phyloP scores from a whole-genome alignment of 2,329 filamentous ascomycete species.

The Fusarium longipes region DNA sequence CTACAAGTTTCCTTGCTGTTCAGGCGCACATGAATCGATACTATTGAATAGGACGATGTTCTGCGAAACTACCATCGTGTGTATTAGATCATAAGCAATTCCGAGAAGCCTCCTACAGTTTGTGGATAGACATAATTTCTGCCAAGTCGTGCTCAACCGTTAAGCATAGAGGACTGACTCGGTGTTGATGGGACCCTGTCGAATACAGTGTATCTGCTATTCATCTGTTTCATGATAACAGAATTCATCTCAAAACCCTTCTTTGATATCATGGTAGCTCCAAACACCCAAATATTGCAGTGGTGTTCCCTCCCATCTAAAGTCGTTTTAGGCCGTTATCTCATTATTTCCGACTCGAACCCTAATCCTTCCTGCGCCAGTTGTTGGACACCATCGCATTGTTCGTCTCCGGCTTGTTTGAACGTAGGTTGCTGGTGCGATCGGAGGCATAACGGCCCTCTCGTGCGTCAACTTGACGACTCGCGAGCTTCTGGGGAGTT shows the following conservation, averaged over 20 bases:
- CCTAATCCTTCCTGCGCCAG: slow-evolving; percentile 19
- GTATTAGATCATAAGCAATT: background rate
- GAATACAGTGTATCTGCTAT: background rate
- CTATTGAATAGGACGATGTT: no score
- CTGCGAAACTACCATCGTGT: background rate
- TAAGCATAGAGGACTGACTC: no score
- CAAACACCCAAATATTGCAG: background rate
- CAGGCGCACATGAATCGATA: background rate
- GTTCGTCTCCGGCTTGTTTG: slow-evolving; percentile 1
- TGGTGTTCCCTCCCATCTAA: background rate
- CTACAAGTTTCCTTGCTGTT: accelerated
- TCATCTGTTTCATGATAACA: no score
- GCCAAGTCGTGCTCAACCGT: background rate
- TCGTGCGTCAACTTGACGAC: slow-evolving; percentile 2
- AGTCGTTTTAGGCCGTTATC: background rate
- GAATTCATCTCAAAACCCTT: background rate
- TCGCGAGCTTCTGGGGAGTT: slow-evolving; percentile 10
- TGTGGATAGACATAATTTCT: background rate
- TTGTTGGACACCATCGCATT: slow-evolving; percentile 20
- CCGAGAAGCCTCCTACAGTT: background rate
- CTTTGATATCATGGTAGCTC: background rate
- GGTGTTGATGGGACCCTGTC: background rate
- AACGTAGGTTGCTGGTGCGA: background rate
- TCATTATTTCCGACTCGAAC: accelerated
- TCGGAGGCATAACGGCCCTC: background rate